A percentile compares a stretch with the other conserved stretches of the same genome.
These are phyloP conservation scores for Penicillium manginii DNA, from an alignment of 495 filamentous ascomycete species.

Conservation along the genomic window DNA sequence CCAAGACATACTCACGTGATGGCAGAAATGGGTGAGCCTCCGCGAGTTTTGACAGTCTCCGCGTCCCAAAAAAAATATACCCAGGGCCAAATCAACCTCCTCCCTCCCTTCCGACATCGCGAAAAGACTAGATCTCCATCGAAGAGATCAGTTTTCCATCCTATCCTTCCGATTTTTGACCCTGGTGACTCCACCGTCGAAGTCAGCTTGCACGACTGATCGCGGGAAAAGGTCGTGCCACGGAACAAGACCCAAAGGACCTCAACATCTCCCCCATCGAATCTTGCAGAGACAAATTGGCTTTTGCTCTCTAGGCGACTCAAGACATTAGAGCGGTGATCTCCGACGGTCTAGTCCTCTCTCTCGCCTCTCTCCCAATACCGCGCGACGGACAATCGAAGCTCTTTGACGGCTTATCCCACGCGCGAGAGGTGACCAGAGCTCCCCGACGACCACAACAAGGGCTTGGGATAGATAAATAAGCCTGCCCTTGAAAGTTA, in stretches of 20 bases:
- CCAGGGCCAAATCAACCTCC: slow-evolving; percentile 12
- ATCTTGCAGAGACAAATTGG: slow-evolving; percentile 14
- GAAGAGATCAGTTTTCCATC: slow-evolving; percentile 1
- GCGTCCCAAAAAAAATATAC: slow-evolving; percentile 17
- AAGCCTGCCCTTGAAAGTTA: too few species aligned
- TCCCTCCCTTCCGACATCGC: neutral
- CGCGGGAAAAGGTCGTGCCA: slow-evolving; percentile 29
- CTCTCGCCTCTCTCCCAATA: neutral
- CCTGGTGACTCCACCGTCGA: slow-evolving; percentile 6
- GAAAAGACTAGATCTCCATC: slow-evolving; percentile 6
- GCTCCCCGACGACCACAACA: neutral
- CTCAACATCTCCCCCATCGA: slow-evolving; percentile 2
- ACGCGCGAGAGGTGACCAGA: neutral
- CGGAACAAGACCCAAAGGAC: slow-evolving; percentile 19
- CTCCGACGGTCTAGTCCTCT: neutral
- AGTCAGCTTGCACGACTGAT: slow-evolving; percentile 26
- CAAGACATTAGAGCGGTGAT: neutral
- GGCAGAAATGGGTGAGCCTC: slow-evolving; percentile 2
- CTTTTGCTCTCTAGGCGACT: slow-evolving; percentile 8
- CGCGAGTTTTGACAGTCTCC: slow-evolving; percentile 11
- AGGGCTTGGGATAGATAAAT: neutral
- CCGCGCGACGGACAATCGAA: too few species aligned
- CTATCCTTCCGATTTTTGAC: neutral
- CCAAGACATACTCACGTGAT: slow-evolving; percentile 14
- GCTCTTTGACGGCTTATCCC: neutral